Evolutionary conservation across 2,329 filamentous ascomycete species (phyloP), one percentile per base, ranked within the genome.

Genomic region (Stemphylium vesicarium): DNA sequence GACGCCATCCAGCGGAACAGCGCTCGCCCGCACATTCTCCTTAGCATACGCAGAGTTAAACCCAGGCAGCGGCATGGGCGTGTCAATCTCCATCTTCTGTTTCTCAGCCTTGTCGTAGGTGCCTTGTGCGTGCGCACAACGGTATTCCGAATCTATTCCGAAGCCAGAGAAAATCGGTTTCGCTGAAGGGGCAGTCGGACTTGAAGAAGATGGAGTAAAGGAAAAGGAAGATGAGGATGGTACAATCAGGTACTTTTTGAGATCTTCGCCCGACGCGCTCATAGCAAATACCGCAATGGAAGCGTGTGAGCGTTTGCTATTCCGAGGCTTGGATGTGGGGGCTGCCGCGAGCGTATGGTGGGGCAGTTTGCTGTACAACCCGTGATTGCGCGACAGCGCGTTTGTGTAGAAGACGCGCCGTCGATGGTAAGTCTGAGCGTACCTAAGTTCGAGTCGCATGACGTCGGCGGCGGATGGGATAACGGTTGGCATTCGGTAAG

Each of bases 301-400:
- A 24, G 48, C 39, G 33, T 10, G 50, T 35, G 35, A 35, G 50
- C 20, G 49, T 51, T 56, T 56, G 52, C 24, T 43, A 42, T 37
- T 20, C 18, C 22, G 39, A 20, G 24, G 41, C 15, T 50, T 51
- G 36, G 40, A 13, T 11, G 47, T 36, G 47, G 32, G 45, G 41
- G 36, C 26, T 49, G 15, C 11, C 32, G 41, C 41, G 29, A 37
- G 32, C 38, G 41, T 26, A 49, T 57, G 59, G 56, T 39, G 37
- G 50, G 51, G 47, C 8, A 38, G 48, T 60, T 66, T 57, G 26
- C 26, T 29, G 57, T 65, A 62, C 9, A 26, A 45, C 62, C 63
- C 57, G 58, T 68, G 63, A 68, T 64, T 60, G 63, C 64, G 66
- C 59, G 64, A 60, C 39, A 53, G 33, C 60, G 66, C 55, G 62